Percentiles rank a stretch among this genome's conserved stretches.
Evolutionary conservation across 148 eudicot genomes (phyloP).

Genomic region (Nepenthes mirabilis): DNA sequence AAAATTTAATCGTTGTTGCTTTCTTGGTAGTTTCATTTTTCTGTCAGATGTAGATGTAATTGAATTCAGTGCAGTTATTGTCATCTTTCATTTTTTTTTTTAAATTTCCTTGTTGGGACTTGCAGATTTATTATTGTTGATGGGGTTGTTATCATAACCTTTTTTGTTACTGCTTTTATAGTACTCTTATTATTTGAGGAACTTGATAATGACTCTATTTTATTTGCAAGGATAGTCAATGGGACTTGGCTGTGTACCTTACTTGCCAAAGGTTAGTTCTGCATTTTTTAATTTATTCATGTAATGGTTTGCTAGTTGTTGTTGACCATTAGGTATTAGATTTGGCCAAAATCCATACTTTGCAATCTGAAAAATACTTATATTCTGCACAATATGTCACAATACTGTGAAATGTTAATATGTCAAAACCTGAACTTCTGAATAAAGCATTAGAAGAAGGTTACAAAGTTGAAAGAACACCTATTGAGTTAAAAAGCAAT

Average conservation of each 20-base stretch:
- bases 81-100: neutral
- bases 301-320: neutral
- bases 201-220: slow-evolving; percentile 5
- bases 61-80: neutral
- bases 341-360: too few species aligned
- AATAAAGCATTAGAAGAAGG: too few species aligned
- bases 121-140: neutral
- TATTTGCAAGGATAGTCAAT: slow-evolving; percentile 60
- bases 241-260: slow-evolving; percentile 96
- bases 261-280: slow-evolving; percentile 81
- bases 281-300: neutral
- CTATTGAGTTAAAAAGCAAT: too few species aligned
- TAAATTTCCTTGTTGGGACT: neutral
- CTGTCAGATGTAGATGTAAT: neutral
- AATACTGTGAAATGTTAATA: too few species aligned
- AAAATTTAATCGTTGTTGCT: neutral
- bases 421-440: too few species aligned
- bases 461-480: too few species aligned
- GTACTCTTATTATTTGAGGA: neutral
- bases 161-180: too few species aligned
- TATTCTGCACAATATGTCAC: too few species aligned
- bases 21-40: neutral
- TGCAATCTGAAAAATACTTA: too few species aligned
- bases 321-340: too few species aligned
- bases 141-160: too few species aligned